Percentiles rank a stretch among this genome's conserved stretches.
Evolutionary conservation across 1,284 basidiomycete species (phyloP).

Genomic region (Paramarasmius palmivorus): DNA sequence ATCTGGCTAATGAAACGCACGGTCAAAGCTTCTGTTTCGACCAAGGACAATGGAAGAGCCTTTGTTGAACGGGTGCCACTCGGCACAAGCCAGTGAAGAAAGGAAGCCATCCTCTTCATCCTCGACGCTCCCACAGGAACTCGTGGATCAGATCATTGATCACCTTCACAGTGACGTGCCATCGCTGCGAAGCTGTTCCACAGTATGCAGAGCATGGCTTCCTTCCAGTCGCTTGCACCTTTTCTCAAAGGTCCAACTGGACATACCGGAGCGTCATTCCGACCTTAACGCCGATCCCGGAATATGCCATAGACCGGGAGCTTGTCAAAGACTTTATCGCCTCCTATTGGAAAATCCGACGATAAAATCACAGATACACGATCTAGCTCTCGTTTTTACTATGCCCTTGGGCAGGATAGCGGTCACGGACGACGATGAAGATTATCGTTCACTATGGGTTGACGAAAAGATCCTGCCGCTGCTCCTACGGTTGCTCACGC

Average conservation of each 20-base stretch:
- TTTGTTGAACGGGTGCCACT: too few relatives aligned
- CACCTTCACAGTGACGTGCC: constrained; percentile 25
- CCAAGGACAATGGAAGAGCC: too few relatives aligned
- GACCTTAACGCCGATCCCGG: constrained; percentile 17
- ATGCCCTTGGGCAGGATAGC: neutral
- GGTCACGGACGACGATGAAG: neutral
- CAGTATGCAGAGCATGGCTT: constrained; percentile 26
- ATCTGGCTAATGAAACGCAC: too few relatives aligned
- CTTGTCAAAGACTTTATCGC: neutral
- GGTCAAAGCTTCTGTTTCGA: too few relatives aligned
- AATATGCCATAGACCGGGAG: neutral
- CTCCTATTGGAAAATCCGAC: neutral
- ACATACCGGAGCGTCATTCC: neutral
- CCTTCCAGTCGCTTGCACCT: constrained; percentile 27
- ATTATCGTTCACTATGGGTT: neutral
- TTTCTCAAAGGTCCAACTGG: constrained; percentile 26
- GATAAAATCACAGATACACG: neutral
- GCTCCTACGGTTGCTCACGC: constrained; percentile 34
- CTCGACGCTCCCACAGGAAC: constrained; percentile 26
- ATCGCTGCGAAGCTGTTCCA: constrained; percentile 22
- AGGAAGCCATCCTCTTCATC: too few relatives aligned
- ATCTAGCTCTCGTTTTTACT: neutral
- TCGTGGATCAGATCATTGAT: constrained; percentile 31
- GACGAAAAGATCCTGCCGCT: constrained; percentile 28
- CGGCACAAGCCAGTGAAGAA: too few relatives aligned